Percentiles rank a stretch among this genome's conserved stretches.
Conservation (phyloP, 78 protist genomes). For the Dictyostelium firmibasis region DNA sequence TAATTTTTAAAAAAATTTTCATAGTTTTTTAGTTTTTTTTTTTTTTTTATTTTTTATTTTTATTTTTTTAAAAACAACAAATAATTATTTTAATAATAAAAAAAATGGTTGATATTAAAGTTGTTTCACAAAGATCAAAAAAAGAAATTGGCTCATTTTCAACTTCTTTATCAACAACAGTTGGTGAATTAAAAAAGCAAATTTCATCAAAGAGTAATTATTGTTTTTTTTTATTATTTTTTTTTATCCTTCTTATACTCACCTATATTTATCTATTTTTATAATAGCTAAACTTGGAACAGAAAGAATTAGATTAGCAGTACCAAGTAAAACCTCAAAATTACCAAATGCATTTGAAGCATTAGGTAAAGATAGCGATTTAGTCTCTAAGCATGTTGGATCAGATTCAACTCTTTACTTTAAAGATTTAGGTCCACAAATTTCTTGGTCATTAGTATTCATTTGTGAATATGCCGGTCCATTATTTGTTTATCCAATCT, state of each 20-base stretch:
- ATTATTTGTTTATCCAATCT: conserved; percentile 72
- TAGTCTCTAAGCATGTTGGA: neutral
- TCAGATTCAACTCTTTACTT: conserved; percentile 14
- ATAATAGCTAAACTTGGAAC: neutral
- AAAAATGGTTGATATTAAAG: neutral
- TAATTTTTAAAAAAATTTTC: too few species aligned
- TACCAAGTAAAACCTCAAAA: neutral
- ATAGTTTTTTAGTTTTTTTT: neutral
- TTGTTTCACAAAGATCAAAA: conserved; percentile 4
- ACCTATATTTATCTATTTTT: neutral
- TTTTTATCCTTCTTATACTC: neutral
- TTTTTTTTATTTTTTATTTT: neutral
- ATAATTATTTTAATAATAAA: neutral
- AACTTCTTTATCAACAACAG: neutral
- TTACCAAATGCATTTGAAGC: neutral
- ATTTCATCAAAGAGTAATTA: neutral
- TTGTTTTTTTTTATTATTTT: neutral
- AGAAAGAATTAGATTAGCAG: conserved; percentile 55
- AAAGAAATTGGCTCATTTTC: neutral
- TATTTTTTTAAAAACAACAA: neutral
- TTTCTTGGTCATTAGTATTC: conserved; percentile 86
- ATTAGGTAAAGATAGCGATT: conserved; percentile 5
- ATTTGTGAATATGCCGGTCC: conserved; percentile 90
- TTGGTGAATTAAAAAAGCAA: conserved; percentile 1
- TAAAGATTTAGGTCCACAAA: conserved; percentile 92